These are phyloP conservation scores for Boletus coccyginus DNA, from an alignment of 768 basidiomycete genomes.

Conservation along the genomic window DNA sequence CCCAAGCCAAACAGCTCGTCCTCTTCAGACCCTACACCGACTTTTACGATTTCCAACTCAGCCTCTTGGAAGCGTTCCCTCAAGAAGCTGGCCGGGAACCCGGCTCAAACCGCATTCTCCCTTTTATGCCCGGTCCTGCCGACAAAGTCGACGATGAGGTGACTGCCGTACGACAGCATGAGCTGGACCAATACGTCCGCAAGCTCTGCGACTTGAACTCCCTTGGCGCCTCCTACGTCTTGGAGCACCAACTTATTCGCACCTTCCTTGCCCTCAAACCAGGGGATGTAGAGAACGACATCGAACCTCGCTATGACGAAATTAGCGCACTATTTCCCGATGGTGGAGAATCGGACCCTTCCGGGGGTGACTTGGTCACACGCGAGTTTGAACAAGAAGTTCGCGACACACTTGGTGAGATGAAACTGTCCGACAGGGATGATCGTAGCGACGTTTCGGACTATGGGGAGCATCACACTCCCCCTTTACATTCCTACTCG, in stretches of 20 bases:
- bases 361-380: conserved; percentile 28
- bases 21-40: conserved; percentile 96
- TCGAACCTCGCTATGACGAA: conserved; percentile 56
- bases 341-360: conserved; percentile 35
- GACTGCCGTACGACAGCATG: conserved; percentile 74
- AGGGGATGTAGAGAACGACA: conserved; percentile 76
- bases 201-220: conserved; percentile 71
- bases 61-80: conserved; percentile 82
- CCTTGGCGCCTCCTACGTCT: conserved; percentile 70
- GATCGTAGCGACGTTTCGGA: conserved; percentile 62
- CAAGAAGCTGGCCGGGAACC: conserved; percentile 83
- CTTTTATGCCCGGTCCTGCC: conserved; percentile 96
- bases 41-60: conserved; percentile 96
- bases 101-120: conserved; percentile 71
- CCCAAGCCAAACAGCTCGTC: conserved; percentile 73
- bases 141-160: conserved; percentile 79
- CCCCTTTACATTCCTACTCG: conserved; percentile 37
- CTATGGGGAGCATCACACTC: conserved; percentile 50
- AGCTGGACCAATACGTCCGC: conserved; percentile 87
- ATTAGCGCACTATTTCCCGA: conserved; percentile 52
- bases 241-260: conserved; percentile 77
- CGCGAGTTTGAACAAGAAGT: conserved; percentile 43
- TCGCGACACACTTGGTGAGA: conserved; percentile 46
- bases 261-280: conserved; percentile 81
- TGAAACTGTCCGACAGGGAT: conserved; percentile 47